Evolutionary conservation across 2,329 filamentous ascomycete species (phyloP).

Genomic region (Pseudocercospora eumusae): DNA sequence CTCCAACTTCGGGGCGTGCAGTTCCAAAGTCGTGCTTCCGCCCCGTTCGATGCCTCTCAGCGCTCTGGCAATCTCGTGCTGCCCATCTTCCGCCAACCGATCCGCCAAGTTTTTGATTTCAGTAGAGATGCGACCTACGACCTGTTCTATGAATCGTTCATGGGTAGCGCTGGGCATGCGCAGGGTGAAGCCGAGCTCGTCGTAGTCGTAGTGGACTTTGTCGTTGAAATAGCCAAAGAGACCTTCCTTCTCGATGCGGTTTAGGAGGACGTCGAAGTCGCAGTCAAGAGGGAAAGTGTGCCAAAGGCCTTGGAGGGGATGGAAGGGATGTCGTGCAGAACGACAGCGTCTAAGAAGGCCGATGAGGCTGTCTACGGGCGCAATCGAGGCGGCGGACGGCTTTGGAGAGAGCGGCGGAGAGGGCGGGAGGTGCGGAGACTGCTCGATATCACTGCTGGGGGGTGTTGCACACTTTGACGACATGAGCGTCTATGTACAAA

Average conservation of each 20-base stretch:
- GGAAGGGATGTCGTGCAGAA: neutral
- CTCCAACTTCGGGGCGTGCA: slow-evolving; percentile 14
- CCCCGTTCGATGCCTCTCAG: slow-evolving; percentile 16
- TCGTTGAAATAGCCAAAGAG: slow-evolving; percentile 13
- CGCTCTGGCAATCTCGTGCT: neutral
- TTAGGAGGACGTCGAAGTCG: slow-evolving; percentile 12
- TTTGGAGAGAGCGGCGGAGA: slow-evolving; percentile 17
- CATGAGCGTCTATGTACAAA: slow-evolving; percentile 8
- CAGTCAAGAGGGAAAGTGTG: slow-evolving; percentile 9
- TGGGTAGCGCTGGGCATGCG: slow-evolving; percentile 26
- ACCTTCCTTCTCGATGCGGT: neutral
- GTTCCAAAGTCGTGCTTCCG: slow-evolving; percentile 16
- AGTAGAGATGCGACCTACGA: slow-evolving; percentile 3
- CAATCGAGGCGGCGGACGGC: slow-evolving; percentile 6
- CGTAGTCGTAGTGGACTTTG: slow-evolving; percentile 24
- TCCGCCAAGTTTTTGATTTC: slow-evolving; percentile 8
- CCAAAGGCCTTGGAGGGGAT: neutral
- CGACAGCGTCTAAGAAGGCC: neutral
- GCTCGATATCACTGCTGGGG: slow-evolving; percentile 16
- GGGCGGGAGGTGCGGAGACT: slow-evolving; percentile 5
- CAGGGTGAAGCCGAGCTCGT: slow-evolving; percentile 15
- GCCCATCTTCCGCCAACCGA: neutral
- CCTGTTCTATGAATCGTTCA: slow-evolving; percentile 18
- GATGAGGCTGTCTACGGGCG: slow-evolving; percentile 11
- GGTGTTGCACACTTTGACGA: slow-evolving; percentile 10